phyloP scores from a whole-genome alignment of 768 basidiomycete species.

The Phanerodontia chrysosporium region DNA sequence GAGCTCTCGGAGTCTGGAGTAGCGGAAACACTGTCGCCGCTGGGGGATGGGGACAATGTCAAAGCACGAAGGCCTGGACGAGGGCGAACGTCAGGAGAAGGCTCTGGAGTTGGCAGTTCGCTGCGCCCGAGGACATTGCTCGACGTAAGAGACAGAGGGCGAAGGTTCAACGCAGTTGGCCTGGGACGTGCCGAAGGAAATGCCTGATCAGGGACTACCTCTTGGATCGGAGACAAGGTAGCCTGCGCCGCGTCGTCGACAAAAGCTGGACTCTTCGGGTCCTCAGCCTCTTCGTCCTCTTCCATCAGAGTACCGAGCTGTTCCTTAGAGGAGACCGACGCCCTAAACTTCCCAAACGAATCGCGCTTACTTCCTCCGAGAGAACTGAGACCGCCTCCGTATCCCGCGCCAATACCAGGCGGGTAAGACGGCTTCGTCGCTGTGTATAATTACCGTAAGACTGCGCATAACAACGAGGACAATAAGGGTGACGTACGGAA shows the following conservation, averaged over 20 bases:
- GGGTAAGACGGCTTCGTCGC: conserved; percentile 61
- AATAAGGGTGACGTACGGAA: conserved; percentile 49
- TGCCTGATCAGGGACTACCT: conserved; percentile 18
- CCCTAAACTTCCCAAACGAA: conserved; percentile 66
- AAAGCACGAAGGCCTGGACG: conserved; percentile 49
- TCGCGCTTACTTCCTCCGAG: conserved; percentile 62
- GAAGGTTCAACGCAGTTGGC: conserved; percentile 62
- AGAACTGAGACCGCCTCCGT: conserved; percentile 34
- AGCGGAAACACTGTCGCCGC: conserved; percentile 7
- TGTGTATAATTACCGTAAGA: conserved; percentile 20
- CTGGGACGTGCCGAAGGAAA: conserved; percentile 48
- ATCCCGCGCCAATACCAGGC: conserved; percentile 41
- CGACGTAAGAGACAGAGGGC: conserved; percentile 67
- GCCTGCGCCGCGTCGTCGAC: not conserved
- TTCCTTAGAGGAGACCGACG: conserved; percentile 66
- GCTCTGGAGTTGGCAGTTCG: conserved; percentile 39
- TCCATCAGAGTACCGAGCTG: conserved; percentile 76
- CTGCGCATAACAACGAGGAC: not conserved
- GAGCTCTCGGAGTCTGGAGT: conserved; percentile 9
- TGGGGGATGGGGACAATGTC: conserved; percentile 36
- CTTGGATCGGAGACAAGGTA: conserved; percentile 8
- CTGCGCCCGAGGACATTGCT: conserved; percentile 28
- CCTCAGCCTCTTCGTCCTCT: conserved; percentile 65
- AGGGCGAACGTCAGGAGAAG: conserved; percentile 48
- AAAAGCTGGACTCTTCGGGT: not conserved